Base-by-base conservation (phyloP, 2,329 filamentous ascomycete species). In the Aspergillus neoniger region DNA sequence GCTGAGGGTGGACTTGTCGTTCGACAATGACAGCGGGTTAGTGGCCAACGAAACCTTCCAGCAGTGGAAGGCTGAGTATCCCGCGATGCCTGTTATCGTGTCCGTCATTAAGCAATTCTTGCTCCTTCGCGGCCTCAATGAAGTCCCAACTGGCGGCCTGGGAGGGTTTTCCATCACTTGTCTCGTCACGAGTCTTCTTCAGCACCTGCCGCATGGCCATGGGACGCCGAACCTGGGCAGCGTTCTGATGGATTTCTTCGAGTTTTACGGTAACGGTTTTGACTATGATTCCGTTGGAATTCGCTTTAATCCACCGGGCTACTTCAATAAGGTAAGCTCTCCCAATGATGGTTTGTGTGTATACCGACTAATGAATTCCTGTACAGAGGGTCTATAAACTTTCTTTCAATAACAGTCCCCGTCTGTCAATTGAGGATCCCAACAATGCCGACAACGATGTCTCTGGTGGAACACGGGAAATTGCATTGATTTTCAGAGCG, bases 101-200 rank as follows among this genome's bases (percentile, higher is more conserved):
- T 89, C 92, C 0, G 74, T 98, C 25, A 85, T 99, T 77, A 99
- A 99, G 79, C 95, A 99, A 67, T 93, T 96, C 61, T 81, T 99
- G 25, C 83, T 90, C 39, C 96, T 99, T 86, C 87, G 92, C 63
- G 91, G 89, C 0, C 81, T 97, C 55, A 97, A 97, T 68, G 95
- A 99, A 75, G 93, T 96, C 4, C 90, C 91, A 43, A 91, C 88
- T 62, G 95, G 95, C 58, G 95, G 95, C 2, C 87, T 99, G 55
- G 95, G 95, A 57, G 95, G 95, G 2, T 98, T 97, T 73, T 91
- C 92, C 1, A 90, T 96, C 65, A 97, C 94, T 58, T 99, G 95
- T 79, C 82, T 99, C 63, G 91, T 97, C 5, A 91, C 95, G 60
- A 95, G 91, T 80, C 87, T 96, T 76, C 79, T 98, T 50, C 91